A percentile compares a stretch with the other conserved stretches of the same genome.
phyloP scores from a whole-genome alignment of 352 stramenopile genomes.

The Phytophthora hybrid region DNA sequence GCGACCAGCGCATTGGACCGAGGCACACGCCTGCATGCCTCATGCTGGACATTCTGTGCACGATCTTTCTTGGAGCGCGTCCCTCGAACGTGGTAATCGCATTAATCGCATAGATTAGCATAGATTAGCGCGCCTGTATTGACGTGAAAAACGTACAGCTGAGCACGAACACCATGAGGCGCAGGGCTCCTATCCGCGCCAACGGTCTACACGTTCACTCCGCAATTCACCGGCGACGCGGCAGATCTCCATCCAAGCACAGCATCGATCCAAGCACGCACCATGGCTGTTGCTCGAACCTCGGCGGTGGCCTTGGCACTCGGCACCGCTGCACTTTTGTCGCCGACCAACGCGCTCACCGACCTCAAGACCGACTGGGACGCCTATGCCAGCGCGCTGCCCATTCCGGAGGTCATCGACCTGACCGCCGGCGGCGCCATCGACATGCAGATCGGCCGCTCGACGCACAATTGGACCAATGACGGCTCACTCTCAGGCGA shows the following conservation, averaged over 20 bases:
- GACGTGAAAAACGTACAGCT: slow-evolving; percentile 19
- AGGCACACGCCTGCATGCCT: slow-evolving; percentile 28
- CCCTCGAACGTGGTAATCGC: slow-evolving; percentile 2
- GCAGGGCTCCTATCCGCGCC: neutral
- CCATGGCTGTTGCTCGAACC: neutral
- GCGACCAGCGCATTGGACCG: slow-evolving; percentile 32
- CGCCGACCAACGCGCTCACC: slow-evolving; percentile 24
- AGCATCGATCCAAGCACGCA: slow-evolving; percentile 1
- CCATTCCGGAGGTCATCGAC: slow-evolving; percentile 59
- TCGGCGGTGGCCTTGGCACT: slow-evolving; percentile 15
- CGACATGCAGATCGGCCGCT: slow-evolving; percentile 54
- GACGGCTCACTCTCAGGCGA: slow-evolving; percentile 37
- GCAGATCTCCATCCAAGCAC: slow-evolving; percentile 9
- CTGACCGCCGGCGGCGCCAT: slow-evolving; percentile 43
- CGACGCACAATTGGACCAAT: slow-evolving; percentile 48
- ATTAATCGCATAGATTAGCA: slow-evolving; percentile 10
- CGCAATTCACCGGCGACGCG: neutral
- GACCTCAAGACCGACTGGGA: slow-evolving; percentile 58
- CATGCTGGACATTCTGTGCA: neutral
- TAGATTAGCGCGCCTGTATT: slow-evolving; percentile 1
- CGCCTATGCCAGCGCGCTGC: slow-evolving; percentile 46
- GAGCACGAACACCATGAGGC: slow-evolving; percentile 19
- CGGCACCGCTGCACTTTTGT: slow-evolving; percentile 9
- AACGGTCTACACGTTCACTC: neutral
- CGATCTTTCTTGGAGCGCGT: slow-evolving; percentile 44